These are phyloP conservation scores for Naganishia cerealis DNA, from an alignment of 1,284 basidiomycete species.

Conservation along the genomic window DNA sequence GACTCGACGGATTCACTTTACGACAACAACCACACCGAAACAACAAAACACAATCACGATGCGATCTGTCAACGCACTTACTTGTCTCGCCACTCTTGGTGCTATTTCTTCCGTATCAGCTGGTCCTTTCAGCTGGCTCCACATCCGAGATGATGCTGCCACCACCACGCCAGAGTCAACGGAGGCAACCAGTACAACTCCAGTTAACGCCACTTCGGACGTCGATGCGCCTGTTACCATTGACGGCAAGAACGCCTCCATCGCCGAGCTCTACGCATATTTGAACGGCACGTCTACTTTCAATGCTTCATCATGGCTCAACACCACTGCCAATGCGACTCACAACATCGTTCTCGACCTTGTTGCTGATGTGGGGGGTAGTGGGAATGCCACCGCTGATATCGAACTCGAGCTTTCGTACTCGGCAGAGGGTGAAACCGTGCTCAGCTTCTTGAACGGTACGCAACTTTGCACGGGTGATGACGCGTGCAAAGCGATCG, in stretches of 20 bases:
- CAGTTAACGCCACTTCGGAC: background rate
- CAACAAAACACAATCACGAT: conserved; percentile 1
- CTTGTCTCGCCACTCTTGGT: conserved; percentile 23
- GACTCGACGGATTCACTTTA: conserved; percentile 20
- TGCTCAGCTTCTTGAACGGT: conserved; percentile 19
- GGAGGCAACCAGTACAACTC: background rate
- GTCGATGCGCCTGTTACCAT: conserved; percentile 12
- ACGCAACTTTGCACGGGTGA: conserved; percentile 26
- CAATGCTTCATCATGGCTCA: conserved; percentile 19
- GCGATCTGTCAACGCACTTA: conserved; percentile 29
- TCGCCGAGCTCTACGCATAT: conserved; percentile 18
- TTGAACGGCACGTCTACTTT: conserved; percentile 16
- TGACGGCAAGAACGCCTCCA: conserved; percentile 20
- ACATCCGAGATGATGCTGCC: conserved; percentile 11
- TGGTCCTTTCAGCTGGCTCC: conserved; percentile 23
- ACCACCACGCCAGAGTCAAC: background rate
- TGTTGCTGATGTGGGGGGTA: background rate
- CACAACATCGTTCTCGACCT: conserved; percentile 21
- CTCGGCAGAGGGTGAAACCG: conserved; percentile 16
- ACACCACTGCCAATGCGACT: conserved; percentile 20
- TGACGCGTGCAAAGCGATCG: conserved; percentile 10
- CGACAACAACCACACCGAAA: background rate
- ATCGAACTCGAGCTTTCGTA: conserved; percentile 23
- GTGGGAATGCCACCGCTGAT: background rate
- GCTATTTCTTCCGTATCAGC: conserved; percentile 25